Base-by-base conservation (phyloP, 441 rosid species). In the Adansonia grandidieri region DNA sequence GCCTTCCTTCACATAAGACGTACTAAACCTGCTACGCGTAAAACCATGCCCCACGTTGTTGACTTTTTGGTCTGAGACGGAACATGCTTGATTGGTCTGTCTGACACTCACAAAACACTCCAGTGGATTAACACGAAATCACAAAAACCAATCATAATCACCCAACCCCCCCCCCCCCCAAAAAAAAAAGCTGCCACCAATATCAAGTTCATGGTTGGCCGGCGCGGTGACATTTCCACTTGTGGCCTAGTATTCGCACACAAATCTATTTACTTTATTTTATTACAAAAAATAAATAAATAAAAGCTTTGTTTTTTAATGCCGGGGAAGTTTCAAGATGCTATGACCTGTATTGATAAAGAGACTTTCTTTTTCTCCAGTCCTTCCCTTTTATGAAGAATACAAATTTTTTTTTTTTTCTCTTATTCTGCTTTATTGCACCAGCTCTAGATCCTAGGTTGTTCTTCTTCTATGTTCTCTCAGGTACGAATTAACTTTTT, bases 291-390 rank as follows among this genome's bases (percentile, higher is more conserved):
- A 9, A 9, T 1, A 28, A 15, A 71, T n/a, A 2, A n/a, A 10
- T 11, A 28, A 28, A 28, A 28, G 4, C 5, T 71, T 71, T 72
- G n/a, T 72, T 37, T 54, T 37, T 72, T 54, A 32, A 54, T 71
- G 63, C 75, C 22, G 63, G 28, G 28, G 32, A 71, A 53, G 28
- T 71, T 71, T 71, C 63, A 71, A 71, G 63, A 71, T 70, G 44
- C 58, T 8, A 1, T 24, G 42, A 50, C 60, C 13, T 70, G 73
- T 69, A 6, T 48, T 48, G 73, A 70, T 9, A n/a, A 53, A n/a
- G 63, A 15, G 50, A 53, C 50, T 9, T 2, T n/a, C 9, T 71
- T 32, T n/a, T n/a, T 14, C 40, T 28, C 32, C 22, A 2, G 9
- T 32, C 37, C 17, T 3, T 11, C 9, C 9, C 10, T 63, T 14